Evolutionary conservation across 2,329 filamentous ascomycete genomes (phyloP).

Genomic region (Zelopaecilomyces penicillatus): DNA sequence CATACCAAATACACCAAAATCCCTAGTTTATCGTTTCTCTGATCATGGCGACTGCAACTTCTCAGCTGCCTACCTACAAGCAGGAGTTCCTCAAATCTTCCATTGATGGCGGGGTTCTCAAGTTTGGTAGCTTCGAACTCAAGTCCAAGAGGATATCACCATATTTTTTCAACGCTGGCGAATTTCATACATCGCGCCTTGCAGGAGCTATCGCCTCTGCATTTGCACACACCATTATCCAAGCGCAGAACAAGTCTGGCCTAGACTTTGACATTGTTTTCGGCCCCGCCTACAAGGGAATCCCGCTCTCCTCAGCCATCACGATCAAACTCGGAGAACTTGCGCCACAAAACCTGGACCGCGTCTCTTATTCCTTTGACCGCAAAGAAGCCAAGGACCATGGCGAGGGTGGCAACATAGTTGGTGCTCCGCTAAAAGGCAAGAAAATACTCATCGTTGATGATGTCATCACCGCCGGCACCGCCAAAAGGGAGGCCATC

Average conservation of each 20-base stretch:
- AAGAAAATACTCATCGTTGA: constrained; percentile 87
- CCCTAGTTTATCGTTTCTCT: not conserved
- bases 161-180: constrained; percentile 96
- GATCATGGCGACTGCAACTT: constrained; percentile 26
- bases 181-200: constrained; percentile 75
- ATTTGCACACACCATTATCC: constrained; percentile 61
- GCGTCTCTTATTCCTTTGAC: constrained; percentile 81
- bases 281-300: constrained; percentile 93
- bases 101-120: constrained; percentile 61
- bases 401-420: constrained; percentile 88
- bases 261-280: constrained; percentile 78
- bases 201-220: constrained; percentile 71
- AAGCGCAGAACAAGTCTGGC: constrained; percentile 32
- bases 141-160: constrained; percentile 89
- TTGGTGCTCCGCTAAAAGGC: constrained; percentile 76
- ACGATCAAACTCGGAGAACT: constrained; percentile 66
- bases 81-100: constrained; percentile 62
- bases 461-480: constrained; percentile 94
- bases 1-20: no score
- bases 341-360: constrained; percentile 55
- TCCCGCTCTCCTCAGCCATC: constrained; percentile 75
- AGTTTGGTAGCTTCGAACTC: constrained; percentile 77
- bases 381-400: constrained; percentile 95
- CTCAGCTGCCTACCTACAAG: constrained; percentile 56
- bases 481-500: constrained; percentile 86